phyloP scores from a whole-genome alignment of 306 rosid genomes.

The Ormosia semicastrata region DNA sequence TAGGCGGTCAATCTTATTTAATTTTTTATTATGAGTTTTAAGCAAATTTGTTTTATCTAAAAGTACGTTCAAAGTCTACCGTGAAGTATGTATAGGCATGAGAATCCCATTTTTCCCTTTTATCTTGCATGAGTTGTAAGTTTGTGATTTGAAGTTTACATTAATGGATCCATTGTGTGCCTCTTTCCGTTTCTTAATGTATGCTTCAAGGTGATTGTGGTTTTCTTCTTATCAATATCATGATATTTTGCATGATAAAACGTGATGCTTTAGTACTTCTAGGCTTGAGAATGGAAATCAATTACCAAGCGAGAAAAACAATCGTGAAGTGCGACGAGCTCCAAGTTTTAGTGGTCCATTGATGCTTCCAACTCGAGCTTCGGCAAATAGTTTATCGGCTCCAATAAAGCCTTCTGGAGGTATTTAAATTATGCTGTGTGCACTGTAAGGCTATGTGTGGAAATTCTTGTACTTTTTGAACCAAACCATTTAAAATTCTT shows the following conservation, averaged over 20 bases:
- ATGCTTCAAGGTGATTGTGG: conserved; percentile 22
- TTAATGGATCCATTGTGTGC: not conserved
- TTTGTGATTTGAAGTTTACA: conserved; percentile 14
- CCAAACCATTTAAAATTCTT: conserved; percentile 12
- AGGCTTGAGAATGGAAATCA: conserved; percentile 78
- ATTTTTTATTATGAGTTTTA: too few species aligned
- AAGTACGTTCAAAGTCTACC: not conserved
- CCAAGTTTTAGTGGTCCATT: conserved; percentile 98
- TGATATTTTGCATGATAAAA: not conserved
- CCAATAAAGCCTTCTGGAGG: conserved; percentile 99
- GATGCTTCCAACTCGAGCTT: conserved; percentile 98
- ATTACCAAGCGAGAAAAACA: conserved; percentile 47
- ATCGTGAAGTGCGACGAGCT: conserved; percentile 64
- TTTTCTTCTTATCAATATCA: not conserved
- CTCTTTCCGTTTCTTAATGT: conserved; percentile 3
- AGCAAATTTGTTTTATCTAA: not conserved
- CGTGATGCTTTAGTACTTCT: conserved; percentile 26
- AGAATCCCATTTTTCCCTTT: not conserved
- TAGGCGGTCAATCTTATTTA: too few species aligned
- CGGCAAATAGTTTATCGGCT: conserved; percentile 99
- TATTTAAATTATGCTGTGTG: conserved; percentile 36
- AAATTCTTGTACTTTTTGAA: conserved; percentile 7
- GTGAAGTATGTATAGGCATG: not conserved
- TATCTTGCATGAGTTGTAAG: not conserved
- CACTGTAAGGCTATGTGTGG: conserved; percentile 5